Base-by-base conservation (phyloP, 108 stramenopile genomes). In the Cyclotella sp. region DNA sequence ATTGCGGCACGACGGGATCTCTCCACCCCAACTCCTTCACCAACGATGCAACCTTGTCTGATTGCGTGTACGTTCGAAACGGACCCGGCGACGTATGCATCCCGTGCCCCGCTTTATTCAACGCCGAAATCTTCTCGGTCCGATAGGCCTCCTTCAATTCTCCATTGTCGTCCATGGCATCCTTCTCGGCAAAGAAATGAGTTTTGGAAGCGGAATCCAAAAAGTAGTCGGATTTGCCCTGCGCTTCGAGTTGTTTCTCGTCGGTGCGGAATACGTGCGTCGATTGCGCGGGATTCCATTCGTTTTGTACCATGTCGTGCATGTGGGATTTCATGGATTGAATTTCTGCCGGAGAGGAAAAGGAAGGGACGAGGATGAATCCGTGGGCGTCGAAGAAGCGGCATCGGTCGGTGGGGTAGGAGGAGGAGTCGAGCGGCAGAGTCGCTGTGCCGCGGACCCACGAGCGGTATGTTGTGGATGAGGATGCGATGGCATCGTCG, bases 81-180 rank as follows among this genome's bases (percentile, higher is more conserved):
- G 77, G 72, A 47, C 89, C 89, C 12, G 75, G 79, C 12, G 69
- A 60, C 12, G 86, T 76, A 72, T 98, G 97, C 76, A 98, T 82
- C 5, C 84, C 97, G 73, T 98, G 97, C 15, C 97, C 97, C 11
- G 90, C 88, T 80, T 98, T 98, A 86, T 96, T 96, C 27, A 98
- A 45, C 47, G 93, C 91, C 0, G 76, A 51, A 45, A 97, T 29
- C 73, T 96, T 96, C 49, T 88, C 60, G 12, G 43, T 27, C 18
- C 65, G 27, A 62, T 73, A 83, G 28, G 85, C 80, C 12, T 46
- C 24, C 57, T 91, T 84, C 34, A 87, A 69, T 11, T 60, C 53
- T 0, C 71, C 74, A n/a, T 76, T 64, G 28, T 81, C 66, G 19
- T 88, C 79, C 30, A 89, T 41, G 0, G 94, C 92, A 60, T 84